Evolutionary conservation across 176 grass and related monocot species (phyloP), one percentile per base, ranked within the genome.

Genomic region (Bolboschoenus planiculmis): DNA sequence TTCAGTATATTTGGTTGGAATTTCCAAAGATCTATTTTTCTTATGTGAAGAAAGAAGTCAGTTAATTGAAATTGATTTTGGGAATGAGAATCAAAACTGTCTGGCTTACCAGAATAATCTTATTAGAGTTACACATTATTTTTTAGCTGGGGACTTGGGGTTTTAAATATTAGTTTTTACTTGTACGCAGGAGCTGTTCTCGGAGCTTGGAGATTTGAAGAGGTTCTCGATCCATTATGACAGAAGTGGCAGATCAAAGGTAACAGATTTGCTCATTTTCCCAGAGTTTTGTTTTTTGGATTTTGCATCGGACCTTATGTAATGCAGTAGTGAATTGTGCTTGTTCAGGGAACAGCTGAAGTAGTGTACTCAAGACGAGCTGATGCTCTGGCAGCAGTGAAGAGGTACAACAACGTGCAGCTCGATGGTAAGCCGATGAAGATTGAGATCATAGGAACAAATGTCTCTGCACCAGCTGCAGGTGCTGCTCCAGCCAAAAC

Each of bases 361-460:
- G 91, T 95, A 79, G 83, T 99, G 83, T 99, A 87, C 88, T 83
- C 97, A 81, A 99, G 97, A 85, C 81, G 91, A 40, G 11, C 75
- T 78, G 97, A 99, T 85, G 97, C 91, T 50, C 47, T 91, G 18
- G 91, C 89, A 4, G 97, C 97, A 7, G 76, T 89, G 31, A 96
- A 87, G 64, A 99, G 90, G 83, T 99, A 99, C 92, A 91, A 96
- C 83, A 93, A 95, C 66, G 96, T 99, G 57, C 89, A 93, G 81
- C 97, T 99, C 79, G 97, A 99, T 93, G 93, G 97, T 21, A 99
- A 99, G 83, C 93, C 91, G 21, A 99, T 99, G 97, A 90, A 95
- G 83, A 95, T 99, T 78, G 93, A 99, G 68, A 86, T 99, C 51
- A 82, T 99, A n/a, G 89, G 89, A 84, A 93, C 91, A 37, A 95